phyloP scores from a whole-genome alignment of 2,329 filamentous ascomycete species.

The Coniella lustricola region DNA sequence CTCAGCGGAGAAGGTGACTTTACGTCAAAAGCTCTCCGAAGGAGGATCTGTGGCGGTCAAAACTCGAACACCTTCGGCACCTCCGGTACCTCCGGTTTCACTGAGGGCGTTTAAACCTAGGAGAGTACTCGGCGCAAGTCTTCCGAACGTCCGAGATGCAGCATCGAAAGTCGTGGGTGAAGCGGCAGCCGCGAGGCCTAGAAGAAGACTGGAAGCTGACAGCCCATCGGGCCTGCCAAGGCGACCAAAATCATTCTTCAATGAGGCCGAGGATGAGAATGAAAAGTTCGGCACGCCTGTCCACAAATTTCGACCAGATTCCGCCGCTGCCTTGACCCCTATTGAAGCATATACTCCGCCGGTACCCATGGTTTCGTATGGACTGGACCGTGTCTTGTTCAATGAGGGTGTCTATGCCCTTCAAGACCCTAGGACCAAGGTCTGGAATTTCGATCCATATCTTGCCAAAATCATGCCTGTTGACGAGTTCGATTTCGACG shows the following conservation, averaged over 20 bases:
- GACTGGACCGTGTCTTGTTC: slow-evolving; percentile 85
- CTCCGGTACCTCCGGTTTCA: too few relatives aligned
- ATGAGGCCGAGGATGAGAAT: background rate
- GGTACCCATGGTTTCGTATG: slow-evolving; percentile 61
- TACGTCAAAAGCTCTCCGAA: too few relatives aligned
- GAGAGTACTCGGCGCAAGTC: background rate
- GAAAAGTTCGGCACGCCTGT: slow-evolving; percentile 12
- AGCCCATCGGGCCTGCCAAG: background rate
- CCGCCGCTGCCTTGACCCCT: slow-evolving; percentile 4
- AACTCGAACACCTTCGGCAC: too few relatives aligned
- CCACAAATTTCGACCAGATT: slow-evolving; percentile 18
- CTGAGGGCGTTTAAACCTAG: too few relatives aligned
- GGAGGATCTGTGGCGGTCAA: background rate
- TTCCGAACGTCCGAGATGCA: background rate
- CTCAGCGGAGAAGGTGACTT: background rate
- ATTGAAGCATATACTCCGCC: slow-evolving; percentile 18
- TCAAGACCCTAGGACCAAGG: slow-evolving; percentile 77
- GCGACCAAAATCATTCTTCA: background rate
- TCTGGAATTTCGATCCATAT: slow-evolving; percentile 97
- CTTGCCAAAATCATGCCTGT: slow-evolving; percentile 89
- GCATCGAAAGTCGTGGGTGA: slow-evolving; percentile 4
- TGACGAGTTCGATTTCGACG: slow-evolving; percentile 83
- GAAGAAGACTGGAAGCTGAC: too few relatives aligned
- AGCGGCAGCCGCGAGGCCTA: background rate
- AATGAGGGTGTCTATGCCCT: slow-evolving; percentile 89